Conservation (phyloP, 495 filamentous ascomycete genomes). For the Annulohypoxylon stygium region DNA sequence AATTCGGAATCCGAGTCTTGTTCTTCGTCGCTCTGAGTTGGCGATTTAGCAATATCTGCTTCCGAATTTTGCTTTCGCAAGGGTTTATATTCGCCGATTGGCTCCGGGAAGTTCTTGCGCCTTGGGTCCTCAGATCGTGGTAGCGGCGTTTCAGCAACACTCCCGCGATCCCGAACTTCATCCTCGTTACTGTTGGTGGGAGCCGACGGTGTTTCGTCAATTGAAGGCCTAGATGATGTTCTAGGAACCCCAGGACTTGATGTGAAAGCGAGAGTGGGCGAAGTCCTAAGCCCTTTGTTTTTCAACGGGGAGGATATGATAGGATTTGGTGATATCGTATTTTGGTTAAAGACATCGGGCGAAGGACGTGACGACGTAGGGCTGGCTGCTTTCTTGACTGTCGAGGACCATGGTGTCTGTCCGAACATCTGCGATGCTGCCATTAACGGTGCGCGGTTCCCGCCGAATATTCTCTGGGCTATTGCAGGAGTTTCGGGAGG, state of each 20-base stretch:
- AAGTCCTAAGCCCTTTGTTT: constrained; percentile 56
- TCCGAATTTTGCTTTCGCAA: constrained; percentile 42
- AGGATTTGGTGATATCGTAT: constrained; percentile 55
- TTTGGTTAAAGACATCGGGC: constrained; percentile 54
- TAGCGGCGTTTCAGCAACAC: constrained; percentile 29
- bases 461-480: constrained; percentile 53
- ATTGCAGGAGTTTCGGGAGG: constrained; percentile 60
- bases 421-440: constrained; percentile 60
- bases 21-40: constrained; percentile 36
- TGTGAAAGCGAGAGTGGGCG: constrained; percentile 44
- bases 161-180: constrained; percentile 26
- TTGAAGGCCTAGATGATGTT: constrained; percentile 34
- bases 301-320: constrained; percentile 60
- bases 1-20: constrained; percentile 41
- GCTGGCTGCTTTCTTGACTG: constrained; percentile 55
- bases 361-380: constrained; percentile 66
- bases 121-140: constrained; percentile 17
- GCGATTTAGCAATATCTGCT: constrained; percentile 25
- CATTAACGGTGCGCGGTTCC: constrained; percentile 52
- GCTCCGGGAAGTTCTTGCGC: constrained; percentile 40
- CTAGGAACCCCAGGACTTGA: constrained; percentile 53
- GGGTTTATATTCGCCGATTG: constrained; percentile 45
- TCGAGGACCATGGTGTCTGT: constrained; percentile 61
- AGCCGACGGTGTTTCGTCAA: constrained; percentile 31
- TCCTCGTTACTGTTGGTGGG: constrained; percentile 32